These are phyloP conservation scores for Pseudomassariella vexata DNA, from an alignment of 2,329 filamentous ascomycete species.

Conservation along the genomic window DNA sequence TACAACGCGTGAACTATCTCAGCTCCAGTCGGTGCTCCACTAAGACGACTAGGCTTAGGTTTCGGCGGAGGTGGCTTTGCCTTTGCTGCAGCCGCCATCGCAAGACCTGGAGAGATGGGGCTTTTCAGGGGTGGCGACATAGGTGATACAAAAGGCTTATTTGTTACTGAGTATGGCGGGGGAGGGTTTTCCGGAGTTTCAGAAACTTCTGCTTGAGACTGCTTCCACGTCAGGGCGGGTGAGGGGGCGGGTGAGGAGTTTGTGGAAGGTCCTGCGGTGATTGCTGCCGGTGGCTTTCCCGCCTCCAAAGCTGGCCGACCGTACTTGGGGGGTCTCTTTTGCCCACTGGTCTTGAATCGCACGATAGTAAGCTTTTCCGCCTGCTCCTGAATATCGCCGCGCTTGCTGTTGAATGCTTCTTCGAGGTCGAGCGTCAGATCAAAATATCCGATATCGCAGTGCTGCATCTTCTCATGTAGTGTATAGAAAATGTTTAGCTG, in stretches of 20 bases:
- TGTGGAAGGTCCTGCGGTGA: constrained; percentile 32
- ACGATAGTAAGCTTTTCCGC: constrained; percentile 81
- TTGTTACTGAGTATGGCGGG: constrained; percentile 61
- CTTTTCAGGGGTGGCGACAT: constrained; percentile 21
- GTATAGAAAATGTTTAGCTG: constrained; percentile 99
- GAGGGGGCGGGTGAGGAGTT: constrained; percentile 16
- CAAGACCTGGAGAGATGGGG: constrained; percentile 26
- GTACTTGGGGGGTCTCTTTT: constrained; percentile 54
- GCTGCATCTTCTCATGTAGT: constrained; percentile 95
- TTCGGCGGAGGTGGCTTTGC: constrained; percentile 71
- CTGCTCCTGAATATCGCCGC: constrained; percentile 78
- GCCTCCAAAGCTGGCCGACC: constrained; percentile 46
- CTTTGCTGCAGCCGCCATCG: constrained; percentile 53
- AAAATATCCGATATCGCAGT: constrained; percentile 95
- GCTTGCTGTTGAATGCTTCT: constrained; percentile 83
- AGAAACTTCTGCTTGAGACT: constrained; percentile 12
- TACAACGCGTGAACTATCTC: constrained; percentile 90
- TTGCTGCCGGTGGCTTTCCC: constrained; percentile 33
- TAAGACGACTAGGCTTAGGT: constrained; percentile 73
- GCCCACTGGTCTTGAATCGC: constrained; percentile 85
- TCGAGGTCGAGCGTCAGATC: constrained; percentile 87
- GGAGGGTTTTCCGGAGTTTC: constrained; percentile 48
- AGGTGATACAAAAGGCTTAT: constrained; percentile 20
- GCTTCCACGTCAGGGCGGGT: constrained; percentile 12
- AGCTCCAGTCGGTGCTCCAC: constrained; percentile 48